These are phyloP conservation scores for Sugiyamaella japonica DNA, from an alignment of 1,139 yeast genomes.

Conservation along the genomic window DNA sequence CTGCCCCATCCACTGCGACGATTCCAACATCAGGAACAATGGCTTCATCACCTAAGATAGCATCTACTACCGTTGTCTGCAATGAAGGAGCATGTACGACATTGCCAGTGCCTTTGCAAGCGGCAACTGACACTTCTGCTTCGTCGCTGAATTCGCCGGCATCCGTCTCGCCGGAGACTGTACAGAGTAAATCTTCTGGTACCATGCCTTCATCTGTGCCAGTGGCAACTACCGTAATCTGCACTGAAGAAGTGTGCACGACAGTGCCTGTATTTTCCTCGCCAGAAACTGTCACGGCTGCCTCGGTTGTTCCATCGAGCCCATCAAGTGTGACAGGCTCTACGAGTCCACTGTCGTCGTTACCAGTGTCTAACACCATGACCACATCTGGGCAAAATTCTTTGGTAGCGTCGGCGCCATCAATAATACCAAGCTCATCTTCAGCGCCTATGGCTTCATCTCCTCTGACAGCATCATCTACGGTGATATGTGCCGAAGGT, in stretches of 20 bases:
- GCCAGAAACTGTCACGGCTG: not conserved
- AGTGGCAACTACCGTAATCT: constrained; percentile 10
- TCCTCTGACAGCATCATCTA: not conserved
- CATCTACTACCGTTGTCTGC: constrained; percentile 4
- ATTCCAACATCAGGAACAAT: not conserved
- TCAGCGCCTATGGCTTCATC: not conserved
- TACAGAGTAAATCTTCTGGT: too few species aligned
- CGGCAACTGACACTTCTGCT: not conserved
- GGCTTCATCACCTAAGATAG: not conserved
- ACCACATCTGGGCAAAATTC: too few species aligned
- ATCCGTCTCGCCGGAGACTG: not conserved
- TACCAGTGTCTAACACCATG: too few species aligned
- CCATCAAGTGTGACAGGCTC: too few species aligned
- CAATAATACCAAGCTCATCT: not conserved
- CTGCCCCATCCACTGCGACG: not conserved
- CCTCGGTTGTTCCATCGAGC: too few species aligned
- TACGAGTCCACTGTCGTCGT: too few species aligned
- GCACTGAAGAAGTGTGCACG: constrained; percentile 5
- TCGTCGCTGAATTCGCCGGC: not conserved
- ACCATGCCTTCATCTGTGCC: not conserved
- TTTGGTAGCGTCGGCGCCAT: not conserved
- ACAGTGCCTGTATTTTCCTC: constrained; percentile 14
- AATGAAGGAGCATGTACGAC: not conserved
- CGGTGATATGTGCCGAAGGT: not conserved
- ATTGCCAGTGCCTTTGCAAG: not conserved